phyloP scores from a whole-genome alignment of 345 rosid species.

The Triadica sebifera region DNA sequence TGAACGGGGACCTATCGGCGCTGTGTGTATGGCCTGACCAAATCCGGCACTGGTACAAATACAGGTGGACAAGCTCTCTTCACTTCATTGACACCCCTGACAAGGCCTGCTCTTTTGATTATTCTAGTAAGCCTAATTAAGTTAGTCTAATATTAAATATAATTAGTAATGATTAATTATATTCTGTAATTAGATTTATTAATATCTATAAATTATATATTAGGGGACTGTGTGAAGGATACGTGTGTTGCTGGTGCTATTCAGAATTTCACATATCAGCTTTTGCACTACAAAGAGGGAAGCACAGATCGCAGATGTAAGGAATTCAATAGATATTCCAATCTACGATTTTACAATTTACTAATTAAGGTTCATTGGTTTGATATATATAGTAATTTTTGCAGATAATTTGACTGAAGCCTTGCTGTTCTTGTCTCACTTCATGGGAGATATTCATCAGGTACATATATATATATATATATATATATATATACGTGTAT shows the following conservation, averaged over 20 bases:
- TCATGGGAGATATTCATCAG: slow-evolving; percentile 96
- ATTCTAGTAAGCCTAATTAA: slow-evolving; percentile 39
- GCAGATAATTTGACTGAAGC: slow-evolving; percentile 96
- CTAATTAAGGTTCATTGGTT: neutral
- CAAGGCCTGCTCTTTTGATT: slow-evolving; percentile 48
- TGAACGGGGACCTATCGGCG: slow-evolving; percentile 56
- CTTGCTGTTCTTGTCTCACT: slow-evolving; percentile 80
- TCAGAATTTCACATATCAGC: slow-evolving; percentile 88
- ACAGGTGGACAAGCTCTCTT: slow-evolving; percentile 72
- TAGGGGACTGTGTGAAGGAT: slow-evolving; percentile 78
- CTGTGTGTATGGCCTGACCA: slow-evolving; percentile 76
- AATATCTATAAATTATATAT: neutral
- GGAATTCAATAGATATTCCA: neutral
- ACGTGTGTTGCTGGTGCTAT: slow-evolving; percentile 89
- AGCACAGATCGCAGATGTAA: slow-evolving; percentile 82
- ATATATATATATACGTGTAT: neutral
- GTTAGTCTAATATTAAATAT: no score
- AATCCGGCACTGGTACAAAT: slow-evolving; percentile 67
- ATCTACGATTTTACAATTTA: neutral
- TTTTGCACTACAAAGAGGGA: slow-evolving; percentile 74
- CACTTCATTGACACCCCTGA: slow-evolving; percentile 82
- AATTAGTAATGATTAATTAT: neutral
- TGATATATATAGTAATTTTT: neutral
- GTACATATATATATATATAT: slow-evolving; percentile 22
- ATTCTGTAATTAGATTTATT: neutral